Evolutionary conservation across 176 grass and related monocot species (phyloP), one percentile per base, ranked within the genome.

Genomic region (Thinopyrum elongatum): DNA sequence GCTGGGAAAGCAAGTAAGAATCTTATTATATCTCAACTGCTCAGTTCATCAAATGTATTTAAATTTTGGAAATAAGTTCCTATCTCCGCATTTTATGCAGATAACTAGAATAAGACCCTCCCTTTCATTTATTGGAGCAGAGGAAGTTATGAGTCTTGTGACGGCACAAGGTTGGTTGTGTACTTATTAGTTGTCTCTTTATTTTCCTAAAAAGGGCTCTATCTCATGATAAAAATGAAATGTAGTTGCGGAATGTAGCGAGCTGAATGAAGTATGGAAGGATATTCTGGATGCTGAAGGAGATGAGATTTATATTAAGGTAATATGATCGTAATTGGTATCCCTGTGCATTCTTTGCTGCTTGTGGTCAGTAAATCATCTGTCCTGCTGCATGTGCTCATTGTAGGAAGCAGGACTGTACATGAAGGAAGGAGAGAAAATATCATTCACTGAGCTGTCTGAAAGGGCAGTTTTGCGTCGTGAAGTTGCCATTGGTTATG

Each of bases 231-330:
- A 22, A 89, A 55, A 60, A 42, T 85, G 39, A 81, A 83, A 90
- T 87, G 28, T 86, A 99, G 97, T 99, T 89, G 94, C 97, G 30
- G 88, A 92, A 88, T 91, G 85, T 81, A 79, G 78, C 47, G 94
- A 99, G 68, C 74, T 99, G 79, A 99, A 93, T 85, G 92, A 83
- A 86, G 97, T 99, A 31, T 99, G 97, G 97, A 99, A 93, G 88
- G 97, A 96, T 79, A 91, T 99, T 87, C 87, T 99, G 60, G 63
- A 96, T 79, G 87, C 97, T 84, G 94, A 99, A 85, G 97, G 92
- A 29, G 97, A 99, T 79, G 97, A 99, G 79, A 99, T 99, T 82
- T 99, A 98, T 83, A 86, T 98, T 34, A 99, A 99, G 97, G 97
- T 96, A 88, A 88, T 60, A 55, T 74, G 38, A 36, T 12, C 25